Percentiles rank a stretch among this genome's conserved stretches.
Evolutionary conservation across 495 filamentous ascomycete species (phyloP).

Genomic region (Pseudomonodictys pantanalensis): DNA sequence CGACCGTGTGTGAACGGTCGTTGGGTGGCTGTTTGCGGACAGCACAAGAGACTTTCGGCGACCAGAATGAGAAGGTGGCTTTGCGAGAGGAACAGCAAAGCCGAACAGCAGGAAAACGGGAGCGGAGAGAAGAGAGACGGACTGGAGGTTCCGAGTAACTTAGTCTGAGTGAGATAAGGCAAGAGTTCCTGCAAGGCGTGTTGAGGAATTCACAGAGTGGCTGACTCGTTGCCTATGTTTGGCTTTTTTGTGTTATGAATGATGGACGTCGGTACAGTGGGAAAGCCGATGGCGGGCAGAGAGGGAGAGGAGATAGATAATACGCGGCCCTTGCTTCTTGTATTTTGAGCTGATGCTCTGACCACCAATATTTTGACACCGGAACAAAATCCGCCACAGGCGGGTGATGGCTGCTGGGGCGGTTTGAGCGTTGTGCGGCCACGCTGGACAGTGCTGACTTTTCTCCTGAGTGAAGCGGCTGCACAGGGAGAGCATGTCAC

Average conservation of each 20-base stretch:
- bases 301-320: no score
- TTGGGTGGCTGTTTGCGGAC: constrained; percentile 28
- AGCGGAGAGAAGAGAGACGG: constrained; percentile 13
- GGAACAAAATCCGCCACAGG: no score
- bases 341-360: no score
- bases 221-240: constrained; percentile 21
- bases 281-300: no score
- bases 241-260: constrained; percentile 1
- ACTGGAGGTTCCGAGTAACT: constrained; percentile 9
- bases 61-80: constrained; percentile 1
- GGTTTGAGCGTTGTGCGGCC: no score
- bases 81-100: constrained; percentile 4
- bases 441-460: no score
- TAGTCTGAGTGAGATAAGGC: constrained; percentile 6
- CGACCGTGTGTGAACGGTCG: no score
- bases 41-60: background rate
- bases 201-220: constrained; percentile 3
- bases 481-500: no score
- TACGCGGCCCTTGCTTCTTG: no score
- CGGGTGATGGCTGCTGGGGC: no score
- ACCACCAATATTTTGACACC: no score
- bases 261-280: background rate
- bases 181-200: constrained; percentile 22
- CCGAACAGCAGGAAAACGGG: constrained; percentile 6
- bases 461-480: no score